Base-by-base conservation (phyloP, 805 yeast genomes). In the Tetrapisispora nanseiensis region DNA sequence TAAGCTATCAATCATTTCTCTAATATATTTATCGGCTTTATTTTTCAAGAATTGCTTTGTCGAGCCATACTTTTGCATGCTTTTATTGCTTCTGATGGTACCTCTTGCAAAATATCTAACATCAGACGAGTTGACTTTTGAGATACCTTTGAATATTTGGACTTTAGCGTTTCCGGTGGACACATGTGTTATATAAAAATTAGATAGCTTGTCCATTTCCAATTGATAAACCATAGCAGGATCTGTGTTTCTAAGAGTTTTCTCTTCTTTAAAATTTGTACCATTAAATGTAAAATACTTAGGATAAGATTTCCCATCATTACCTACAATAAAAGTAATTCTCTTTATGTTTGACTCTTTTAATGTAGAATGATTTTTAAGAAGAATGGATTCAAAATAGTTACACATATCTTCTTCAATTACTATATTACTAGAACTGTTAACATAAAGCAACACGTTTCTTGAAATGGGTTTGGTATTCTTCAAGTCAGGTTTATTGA, bases 161-260 rank as follows among this genome's bases (percentile, higher is more conserved):
- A 94, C 84, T 70, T 90, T 89, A 70, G 97, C 81, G 74, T 92
- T 92, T 65, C 87, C 97, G 46, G 95, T 85, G 70, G 85, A 84
- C 42, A 90, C 84, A 39, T 96, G 97, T 62, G 82, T 86, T 67
- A 92, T 86, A 69, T 85, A 80, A 70, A 92, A 92, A 71, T 92
- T 94, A 34, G 94, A 84, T 66, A 92, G 73, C 68, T 97, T 80
- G 56, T 85, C 90, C 49, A 92, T 74, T 68, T 92, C 99, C 52
- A 92, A 75, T 71, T 94, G 98, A 82, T 80, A 92, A 40, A 98
- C 97, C 57, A 90, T 73, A 29, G 97, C 96, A 20, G 99, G 99
- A 66, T 92, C 97, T 53, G 92, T 87, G 62, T 92, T 96, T 70
- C 99, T 87, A 62, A 92, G 83, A 16, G 87, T 87, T 66, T 81